Evolutionary conservation across 495 filamentous ascomycete species (phyloP).

Genomic region (Thermothielavioides terrestris): DNA sequence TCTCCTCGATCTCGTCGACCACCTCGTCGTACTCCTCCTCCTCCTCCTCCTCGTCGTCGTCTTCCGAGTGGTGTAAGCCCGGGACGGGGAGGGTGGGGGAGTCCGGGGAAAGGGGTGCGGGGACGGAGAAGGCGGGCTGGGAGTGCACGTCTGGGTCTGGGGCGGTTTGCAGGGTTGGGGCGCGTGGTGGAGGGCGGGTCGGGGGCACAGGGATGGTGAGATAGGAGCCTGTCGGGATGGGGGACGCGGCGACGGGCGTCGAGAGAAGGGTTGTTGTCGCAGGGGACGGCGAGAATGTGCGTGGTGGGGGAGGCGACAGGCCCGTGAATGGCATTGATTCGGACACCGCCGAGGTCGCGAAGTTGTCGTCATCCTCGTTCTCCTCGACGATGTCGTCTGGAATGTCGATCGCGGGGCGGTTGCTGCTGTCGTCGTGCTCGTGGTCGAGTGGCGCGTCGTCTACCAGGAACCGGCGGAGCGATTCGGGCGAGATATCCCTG

Average conservation of each 20-base stretch:
- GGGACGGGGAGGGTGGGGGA: no score
- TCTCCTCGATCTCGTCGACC: not conserved
- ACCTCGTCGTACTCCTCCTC: constrained; percentile 1
- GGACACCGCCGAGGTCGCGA: constrained; percentile 40
- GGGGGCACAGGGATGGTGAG: constrained; percentile 4
- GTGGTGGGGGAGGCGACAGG: constrained; percentile 43
- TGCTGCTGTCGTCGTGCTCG: constrained; percentile 6
- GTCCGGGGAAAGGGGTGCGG: no score
- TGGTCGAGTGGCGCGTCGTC: constrained; percentile 27
- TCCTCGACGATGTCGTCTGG: constrained; percentile 48
- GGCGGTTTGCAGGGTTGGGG: not conserved
- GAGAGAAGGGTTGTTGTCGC: constrained; percentile 9
- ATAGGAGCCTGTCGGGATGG: not conserved
- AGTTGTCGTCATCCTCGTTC: constrained; percentile 47
- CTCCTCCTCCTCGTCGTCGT: constrained; percentile 19
- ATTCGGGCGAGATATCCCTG: constrained; percentile 41
- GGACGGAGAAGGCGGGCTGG: constrained; percentile 36
- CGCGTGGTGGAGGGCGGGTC: constrained; percentile 9
- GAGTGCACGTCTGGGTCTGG: constrained; percentile 14
- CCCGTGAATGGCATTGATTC: constrained; percentile 35
- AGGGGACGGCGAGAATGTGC: constrained; percentile 26
- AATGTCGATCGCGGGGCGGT: constrained; percentile 28
- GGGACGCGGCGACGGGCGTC: not conserved
- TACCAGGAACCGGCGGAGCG: constrained; percentile 35
- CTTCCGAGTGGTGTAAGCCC: no score